Evolutionary conservation across 2,329 filamentous ascomycete species (phyloP), one percentile per base, ranked within the genome.

Genomic region (Westerdykella sp.): DNA sequence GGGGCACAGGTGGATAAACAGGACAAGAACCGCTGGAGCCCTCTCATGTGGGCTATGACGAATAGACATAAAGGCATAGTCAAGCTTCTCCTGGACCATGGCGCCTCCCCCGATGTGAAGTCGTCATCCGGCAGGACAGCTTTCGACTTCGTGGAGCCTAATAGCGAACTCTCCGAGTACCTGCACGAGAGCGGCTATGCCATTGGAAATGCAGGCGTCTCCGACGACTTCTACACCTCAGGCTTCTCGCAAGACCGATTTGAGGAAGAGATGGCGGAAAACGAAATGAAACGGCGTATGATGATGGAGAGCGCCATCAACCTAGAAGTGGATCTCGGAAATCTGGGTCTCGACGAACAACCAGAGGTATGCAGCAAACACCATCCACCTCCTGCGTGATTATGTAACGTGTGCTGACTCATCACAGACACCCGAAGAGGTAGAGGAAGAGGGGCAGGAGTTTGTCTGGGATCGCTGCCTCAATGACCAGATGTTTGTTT

Each of bases 11-110:
- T 97, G 41, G 89, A 98, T 69, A 84, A 84, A 57, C 91, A 97
- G 68, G 93, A 98, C 64, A 86, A 84, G 50, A 97, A 97, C 63
- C 85, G 94, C 62, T 98, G 93, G 93, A 97, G 87, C 59, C 87
- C 93, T 12, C 75, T 98, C 48, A 98, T 98, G 90, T 98, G 93
- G 93, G 91, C 93, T 39, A 97, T 97, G 87, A 98, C 93, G 43
- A 98, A 98, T 67, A 76, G 90, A 44, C 93, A 98, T 69, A 97
- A 97, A 69, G 83, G 83, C 38, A 98, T 98, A 54, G 90, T 91
- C 30, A 97, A 97, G 68, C 76, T 89, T 10, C 73, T 98, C 13
- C 78, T 98, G 28, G 91, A 98, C 64, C 87, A 93, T 58, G 90
- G 90, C 13, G 93, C 93, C 15, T 95, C 90, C n/a, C 85, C 90